Evolutionary conservation across 2,329 filamentous ascomycete genomes (phyloP).

Genomic region (Ascocoryne sarcoides): DNA sequence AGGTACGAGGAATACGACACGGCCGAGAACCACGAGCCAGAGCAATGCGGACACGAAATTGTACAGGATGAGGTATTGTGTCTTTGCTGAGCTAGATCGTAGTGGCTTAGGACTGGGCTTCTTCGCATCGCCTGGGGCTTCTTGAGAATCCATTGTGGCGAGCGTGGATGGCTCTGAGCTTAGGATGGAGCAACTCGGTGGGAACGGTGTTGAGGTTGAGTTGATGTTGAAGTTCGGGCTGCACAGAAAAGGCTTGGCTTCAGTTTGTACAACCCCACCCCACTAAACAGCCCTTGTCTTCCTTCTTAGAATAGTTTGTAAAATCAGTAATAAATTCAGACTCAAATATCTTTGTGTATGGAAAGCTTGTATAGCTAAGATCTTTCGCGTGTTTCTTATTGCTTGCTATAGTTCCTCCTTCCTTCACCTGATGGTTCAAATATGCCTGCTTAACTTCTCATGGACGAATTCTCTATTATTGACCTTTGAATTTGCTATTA

Average conservation of each 20-base stretch:
- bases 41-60: slow-evolving; percentile 69
- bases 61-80: slow-evolving; percentile 73
- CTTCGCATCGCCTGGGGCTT: slow-evolving; percentile 3
- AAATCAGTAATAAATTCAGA: no score
- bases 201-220: background rate
- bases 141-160: slow-evolving; percentile 13
- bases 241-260: no score
- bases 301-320: no score
- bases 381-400: no score
- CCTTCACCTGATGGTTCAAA: no score
- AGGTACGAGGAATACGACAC: slow-evolving; percentile 49
- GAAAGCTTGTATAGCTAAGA: no score
- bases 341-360: no score
- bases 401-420: no score
- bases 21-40: slow-evolving; percentile 69
- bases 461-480: no score
- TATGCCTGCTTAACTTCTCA: no score
- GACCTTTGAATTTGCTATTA: no score
- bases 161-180: background rate
- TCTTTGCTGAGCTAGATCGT: slow-evolving; percentile 39
- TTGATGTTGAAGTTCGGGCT: background rate
- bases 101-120: slow-evolving; percentile 23
- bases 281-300: background rate
- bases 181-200: background rate
- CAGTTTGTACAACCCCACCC: background rate